A percentile compares a stretch with the other conserved stretches of the same genome.
Evolutionary conservation across 225 moss, liverwort and hornwort species (phyloP).

Genomic region (Takakia lepidozioides): DNA sequence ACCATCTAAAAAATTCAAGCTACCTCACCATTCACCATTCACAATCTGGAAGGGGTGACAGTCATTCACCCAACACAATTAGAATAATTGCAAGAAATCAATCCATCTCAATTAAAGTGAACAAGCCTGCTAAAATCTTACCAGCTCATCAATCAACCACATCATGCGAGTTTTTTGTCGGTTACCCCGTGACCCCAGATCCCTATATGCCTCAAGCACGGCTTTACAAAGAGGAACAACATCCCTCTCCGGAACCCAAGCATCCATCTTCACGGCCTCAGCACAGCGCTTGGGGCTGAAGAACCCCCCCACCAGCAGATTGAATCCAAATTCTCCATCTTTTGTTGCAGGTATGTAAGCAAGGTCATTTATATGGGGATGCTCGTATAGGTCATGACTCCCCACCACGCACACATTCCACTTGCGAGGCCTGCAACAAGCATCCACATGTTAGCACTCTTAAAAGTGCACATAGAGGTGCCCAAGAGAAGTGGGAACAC

Average conservation of each 20-base stretch:
- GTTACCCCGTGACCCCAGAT: constrained; percentile 76
- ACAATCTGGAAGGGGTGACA: no score
- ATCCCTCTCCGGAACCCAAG: constrained; percentile 65
- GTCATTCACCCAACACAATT: no score
- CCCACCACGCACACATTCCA: constrained; percentile 94
- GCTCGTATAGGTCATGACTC: constrained; percentile 86
- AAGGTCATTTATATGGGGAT: constrained; percentile 96
- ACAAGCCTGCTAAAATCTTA: constrained; percentile 6
- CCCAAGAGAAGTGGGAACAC: no score
- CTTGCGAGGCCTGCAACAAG: constrained; percentile 57
- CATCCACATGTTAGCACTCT: background rate
- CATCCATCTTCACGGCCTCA: constrained; percentile 82
- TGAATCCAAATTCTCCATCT: constrained; percentile 69
- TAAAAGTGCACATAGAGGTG: no score
- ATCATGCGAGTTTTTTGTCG: constrained; percentile 93
- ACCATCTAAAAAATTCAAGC: no score
- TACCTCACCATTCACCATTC: no score
- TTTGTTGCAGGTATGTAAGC: constrained; percentile 85
- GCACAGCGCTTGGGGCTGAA: constrained; percentile 92
- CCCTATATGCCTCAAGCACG: constrained; percentile 62
- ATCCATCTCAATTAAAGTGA: no score
- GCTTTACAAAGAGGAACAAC: constrained; percentile 86
- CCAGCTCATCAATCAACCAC: constrained; percentile 97
- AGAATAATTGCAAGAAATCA: no score
- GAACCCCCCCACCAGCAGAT: constrained; percentile 88